Base-by-base conservation (phyloP, 192 early-diverging fungal species). In the Entophlyctis luteolus region DNA sequence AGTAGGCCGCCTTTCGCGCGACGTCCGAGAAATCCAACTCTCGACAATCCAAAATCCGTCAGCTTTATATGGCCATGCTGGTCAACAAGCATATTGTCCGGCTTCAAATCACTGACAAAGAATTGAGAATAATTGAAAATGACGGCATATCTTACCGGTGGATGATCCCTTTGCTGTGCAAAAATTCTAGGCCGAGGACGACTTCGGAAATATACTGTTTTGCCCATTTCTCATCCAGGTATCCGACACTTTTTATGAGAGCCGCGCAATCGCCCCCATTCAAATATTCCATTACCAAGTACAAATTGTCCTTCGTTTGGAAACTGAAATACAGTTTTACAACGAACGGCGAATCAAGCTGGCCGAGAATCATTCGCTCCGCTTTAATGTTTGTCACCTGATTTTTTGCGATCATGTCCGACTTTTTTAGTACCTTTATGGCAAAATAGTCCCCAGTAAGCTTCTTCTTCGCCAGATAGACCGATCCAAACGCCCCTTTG, bases 191-290 rank as follows among this genome's bases (percentile, higher is more conserved):
- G 25, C 91, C 90, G 46, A 91, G 75, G 23, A 88, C 86, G 14
- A 94, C 89, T 68, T 94, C 92, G 4, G 89, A 81, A 33, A 94
- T 68, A 67, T 94, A 94, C 62, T 91, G 91, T 38, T 84, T 82
- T 0, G 91, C 89, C 92, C 92, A 94, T 52, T 88, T 86, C 47
- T 91, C 89, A 45, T 91, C 86, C 45, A 94, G 73, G 35, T 68
- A 73, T 25, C 86, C 86, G 32, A 93, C 55, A 1, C 77, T 78
- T 57, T 94, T 94, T 31, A 94, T 73, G 16, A 94, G 70, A 3
- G 92, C 87, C n/a, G 89, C 89, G 60, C 91, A 93, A 70, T 94
- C 92, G 4, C 92, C 92, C 34, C 92, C 92, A 67, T 91, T 92
- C 33, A 94, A 71, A 70, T 93, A 94, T 62, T 94, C 92, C 83